Percentiles rank a stretch among this genome's conserved stretches.
These are phyloP conservation scores for Aureobasidium musti DNA, from an alignment of 2,329 filamentous ascomycete genomes.

Conservation along the genomic window DNA sequence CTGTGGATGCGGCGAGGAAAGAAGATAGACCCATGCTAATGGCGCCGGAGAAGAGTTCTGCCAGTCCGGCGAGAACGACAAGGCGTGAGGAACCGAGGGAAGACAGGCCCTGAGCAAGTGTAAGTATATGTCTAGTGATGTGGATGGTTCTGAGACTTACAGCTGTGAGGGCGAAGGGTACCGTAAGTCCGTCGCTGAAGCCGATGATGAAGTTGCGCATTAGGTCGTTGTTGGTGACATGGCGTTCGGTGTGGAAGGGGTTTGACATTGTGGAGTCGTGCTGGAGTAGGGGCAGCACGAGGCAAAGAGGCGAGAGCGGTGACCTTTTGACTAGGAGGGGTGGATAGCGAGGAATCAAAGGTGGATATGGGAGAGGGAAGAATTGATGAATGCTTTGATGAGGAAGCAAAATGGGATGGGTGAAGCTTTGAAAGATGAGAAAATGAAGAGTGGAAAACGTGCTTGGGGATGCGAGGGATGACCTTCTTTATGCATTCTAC, in stretches of 20 bases:
- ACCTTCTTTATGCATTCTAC: too few relatives aligned
- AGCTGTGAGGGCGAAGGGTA: conserved; percentile 51
- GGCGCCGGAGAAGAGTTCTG: conserved; percentile 72
- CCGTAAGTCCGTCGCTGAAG: conserved; percentile 75
- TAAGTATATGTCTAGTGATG: too few relatives aligned
- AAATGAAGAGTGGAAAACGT: too few relatives aligned
- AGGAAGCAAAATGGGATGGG: too few relatives aligned
- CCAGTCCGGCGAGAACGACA: conserved; percentile 63
- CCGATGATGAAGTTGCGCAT: conserved; percentile 69
- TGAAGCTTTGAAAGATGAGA: too few relatives aligned
- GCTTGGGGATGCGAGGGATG: too few relatives aligned
- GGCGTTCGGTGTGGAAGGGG: background rate
- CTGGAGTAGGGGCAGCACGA: background rate
- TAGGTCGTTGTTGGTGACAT: background rate
- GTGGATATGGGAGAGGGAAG: too few relatives aligned
- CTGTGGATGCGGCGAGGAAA: conserved; percentile 66
- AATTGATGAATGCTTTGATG: too few relatives aligned
- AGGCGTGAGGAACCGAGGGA: conserved; percentile 44
- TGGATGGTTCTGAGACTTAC: too few relatives aligned
- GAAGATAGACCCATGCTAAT: conserved; percentile 78
- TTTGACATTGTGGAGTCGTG: background rate
- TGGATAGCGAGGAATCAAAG: too few relatives aligned
- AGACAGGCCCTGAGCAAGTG: conserved; percentile 56
- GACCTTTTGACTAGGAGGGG: too few relatives aligned
- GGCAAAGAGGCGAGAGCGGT: too few relatives aligned